phyloP scores from a whole-genome alignment of 2,329 filamentous ascomycete genomes.

The Ampelomyces quisqualis region DNA sequence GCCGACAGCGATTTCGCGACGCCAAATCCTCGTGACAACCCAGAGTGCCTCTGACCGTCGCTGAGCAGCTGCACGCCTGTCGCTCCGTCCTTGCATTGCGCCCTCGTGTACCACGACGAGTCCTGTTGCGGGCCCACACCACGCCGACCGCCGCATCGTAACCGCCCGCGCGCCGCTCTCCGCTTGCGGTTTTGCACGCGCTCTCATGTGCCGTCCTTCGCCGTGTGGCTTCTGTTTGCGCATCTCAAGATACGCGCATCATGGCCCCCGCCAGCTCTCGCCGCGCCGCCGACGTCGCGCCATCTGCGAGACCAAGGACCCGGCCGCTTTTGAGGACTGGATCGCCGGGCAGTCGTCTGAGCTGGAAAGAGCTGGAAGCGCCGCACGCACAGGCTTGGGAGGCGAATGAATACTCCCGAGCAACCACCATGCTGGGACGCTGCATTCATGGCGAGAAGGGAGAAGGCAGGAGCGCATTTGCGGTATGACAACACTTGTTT shows the following conservation, averaged over 20 bases:
- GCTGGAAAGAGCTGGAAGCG: constrained; percentile 13
- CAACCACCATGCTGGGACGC: constrained; percentile 28
- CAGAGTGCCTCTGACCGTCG: constrained; percentile 17
- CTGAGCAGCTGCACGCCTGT: constrained; percentile 18
- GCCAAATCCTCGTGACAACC: constrained; percentile 28
- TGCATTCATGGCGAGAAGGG: constrained; percentile 22
- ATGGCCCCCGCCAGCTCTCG: constrained; percentile 39
- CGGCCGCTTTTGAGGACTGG: constrained; percentile 38
- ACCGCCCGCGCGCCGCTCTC: neutral
- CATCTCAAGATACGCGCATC: constrained; percentile 36
- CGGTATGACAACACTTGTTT: constrained; percentile 39
- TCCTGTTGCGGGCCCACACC: neutral
- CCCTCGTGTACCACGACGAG: constrained; percentile 19
- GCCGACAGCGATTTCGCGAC: constrained; percentile 22
- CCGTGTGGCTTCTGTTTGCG: constrained; percentile 39
- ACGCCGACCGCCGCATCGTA: neutral
- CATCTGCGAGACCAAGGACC: constrained; percentile 40
- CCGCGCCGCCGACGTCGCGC: constrained; percentile 34
- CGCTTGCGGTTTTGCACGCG: constrained; percentile 29
- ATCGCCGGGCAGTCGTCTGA: constrained; percentile 30
- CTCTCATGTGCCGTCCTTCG: constrained; percentile 43
- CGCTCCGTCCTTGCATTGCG: constrained; percentile 16
- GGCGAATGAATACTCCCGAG: constrained; percentile 14
- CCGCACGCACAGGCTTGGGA: constrained; percentile 11
- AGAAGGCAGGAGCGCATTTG: constrained; percentile 22